These are phyloP conservation scores for Torrubiellomyces zombiae DNA, from an alignment of 2,329 filamentous ascomycete genomes.

Conservation along the genomic window DNA sequence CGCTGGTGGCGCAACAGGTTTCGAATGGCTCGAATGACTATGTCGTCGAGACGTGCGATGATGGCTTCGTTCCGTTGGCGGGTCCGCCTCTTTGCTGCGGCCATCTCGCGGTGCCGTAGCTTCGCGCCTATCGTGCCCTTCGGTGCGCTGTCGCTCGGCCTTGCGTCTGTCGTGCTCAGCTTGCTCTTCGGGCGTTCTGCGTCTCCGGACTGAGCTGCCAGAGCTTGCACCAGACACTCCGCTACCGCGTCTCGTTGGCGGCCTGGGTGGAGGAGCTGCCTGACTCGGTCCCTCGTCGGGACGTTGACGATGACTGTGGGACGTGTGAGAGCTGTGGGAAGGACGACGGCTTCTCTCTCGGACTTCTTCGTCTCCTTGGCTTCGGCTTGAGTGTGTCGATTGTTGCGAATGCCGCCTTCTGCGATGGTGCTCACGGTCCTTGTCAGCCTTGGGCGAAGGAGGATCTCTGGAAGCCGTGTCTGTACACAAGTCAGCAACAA, in stretches of 20 bases:
- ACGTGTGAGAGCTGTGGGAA: constrained; percentile 8
- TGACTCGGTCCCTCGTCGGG: constrained; percentile 19
- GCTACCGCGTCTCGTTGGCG: constrained; percentile 28
- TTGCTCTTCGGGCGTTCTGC: constrained; percentile 31
- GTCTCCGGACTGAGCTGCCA: constrained; percentile 15
- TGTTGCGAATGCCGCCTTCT: constrained; percentile 24
- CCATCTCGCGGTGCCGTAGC: constrained; percentile 7
- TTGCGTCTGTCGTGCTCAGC: constrained; percentile 32
- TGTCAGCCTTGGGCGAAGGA: constrained; percentile 18
- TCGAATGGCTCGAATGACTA: constrained; percentile 21
- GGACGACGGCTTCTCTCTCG: constrained; percentile 14
- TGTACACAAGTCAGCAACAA: constrained; percentile 39
- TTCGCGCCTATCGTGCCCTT: constrained; percentile 2
- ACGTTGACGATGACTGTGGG: constrained; percentile 18
- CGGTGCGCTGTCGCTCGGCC: constrained; percentile 22
- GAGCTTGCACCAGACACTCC: constrained; percentile 26
- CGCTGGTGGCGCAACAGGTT: constrained; percentile 12
- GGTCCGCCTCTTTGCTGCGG: constrained; percentile 18
- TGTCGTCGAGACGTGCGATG: constrained; percentile 25
- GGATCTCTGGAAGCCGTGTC: constrained; percentile 28
- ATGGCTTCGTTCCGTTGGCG: constrained; percentile 11
- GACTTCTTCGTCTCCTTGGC: constrained; percentile 15
- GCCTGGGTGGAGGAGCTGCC: constrained; percentile 19
- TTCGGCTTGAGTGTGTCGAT: constrained; percentile 14
- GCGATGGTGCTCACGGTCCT: constrained; percentile 22